Conservation (phyloP, 495 filamentous ascomycete species). For the Trichoderma parareesei region DNA sequence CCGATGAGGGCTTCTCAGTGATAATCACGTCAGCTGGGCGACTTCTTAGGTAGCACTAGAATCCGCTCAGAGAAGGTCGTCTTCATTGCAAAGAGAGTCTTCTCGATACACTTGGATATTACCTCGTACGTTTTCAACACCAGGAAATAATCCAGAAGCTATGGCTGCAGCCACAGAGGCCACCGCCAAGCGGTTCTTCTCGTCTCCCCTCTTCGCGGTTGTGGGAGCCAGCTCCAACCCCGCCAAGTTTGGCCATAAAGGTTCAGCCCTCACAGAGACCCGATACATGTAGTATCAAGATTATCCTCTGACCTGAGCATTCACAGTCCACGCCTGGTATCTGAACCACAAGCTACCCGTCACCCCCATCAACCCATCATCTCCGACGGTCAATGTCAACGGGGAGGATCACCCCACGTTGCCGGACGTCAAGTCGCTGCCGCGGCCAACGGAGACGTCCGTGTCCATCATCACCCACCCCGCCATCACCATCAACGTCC, state of each 20-base stretch:
- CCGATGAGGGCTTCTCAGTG: not conserved
- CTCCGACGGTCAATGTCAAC: slow-evolving; percentile 46
- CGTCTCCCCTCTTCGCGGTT: slow-evolving; percentile 74
- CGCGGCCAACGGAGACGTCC: slow-evolving; percentile 60
- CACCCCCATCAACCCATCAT: slow-evolving; percentile 73
- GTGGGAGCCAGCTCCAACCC: slow-evolving; percentile 82
- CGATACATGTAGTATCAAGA: not conserved
- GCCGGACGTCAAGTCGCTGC: slow-evolving; percentile 54
- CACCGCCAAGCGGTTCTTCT: slow-evolving; percentile 72
- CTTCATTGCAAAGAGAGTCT: too few relatives aligned
- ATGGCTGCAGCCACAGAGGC: slow-evolving; percentile 42
- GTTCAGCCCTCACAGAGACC: slow-evolving; percentile 28
- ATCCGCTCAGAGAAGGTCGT: too few relatives aligned
- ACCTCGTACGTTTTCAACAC: too few relatives aligned
- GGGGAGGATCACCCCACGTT: slow-evolving; percentile 52
- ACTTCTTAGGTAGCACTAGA: too few relatives aligned
- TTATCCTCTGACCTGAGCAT: not conserved
- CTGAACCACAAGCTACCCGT: slow-evolving; percentile 64
- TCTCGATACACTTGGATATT: too few relatives aligned
- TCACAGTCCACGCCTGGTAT: slow-evolving; percentile 82
- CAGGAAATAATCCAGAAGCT: slow-evolving; percentile 8
- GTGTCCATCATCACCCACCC: slow-evolving; percentile 84
- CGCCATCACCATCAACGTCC: slow-evolving; percentile 54
- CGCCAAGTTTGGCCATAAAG: slow-evolving; percentile 84
- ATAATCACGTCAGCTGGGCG: slow-evolving; percentile 1